Conservation (phyloP, 2,329 filamentous ascomycete species). For the Phyllosticta paracitricarpa region DNA sequence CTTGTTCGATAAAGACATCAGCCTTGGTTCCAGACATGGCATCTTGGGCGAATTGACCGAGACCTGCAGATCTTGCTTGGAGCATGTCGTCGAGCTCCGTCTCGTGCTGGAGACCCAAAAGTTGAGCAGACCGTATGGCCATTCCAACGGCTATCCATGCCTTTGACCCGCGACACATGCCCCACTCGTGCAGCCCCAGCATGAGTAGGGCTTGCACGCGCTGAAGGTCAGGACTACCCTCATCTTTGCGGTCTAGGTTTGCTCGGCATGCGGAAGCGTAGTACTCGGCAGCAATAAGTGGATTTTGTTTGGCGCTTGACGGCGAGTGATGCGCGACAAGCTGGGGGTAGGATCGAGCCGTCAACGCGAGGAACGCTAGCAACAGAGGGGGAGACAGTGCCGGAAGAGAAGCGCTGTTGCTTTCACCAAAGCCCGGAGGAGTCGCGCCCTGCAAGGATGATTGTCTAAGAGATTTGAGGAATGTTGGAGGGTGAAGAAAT, state of each 20-base stretch:
- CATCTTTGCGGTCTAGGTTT: slow-evolving; percentile 38
- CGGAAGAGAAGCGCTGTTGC: slow-evolving; percentile 20
- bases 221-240: slow-evolving; percentile 48
- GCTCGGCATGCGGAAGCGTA: slow-evolving; percentile 50
- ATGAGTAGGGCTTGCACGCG: slow-evolving; percentile 59
- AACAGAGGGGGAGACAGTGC: slow-evolving; percentile 38
- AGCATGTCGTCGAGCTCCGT: slow-evolving; percentile 19
- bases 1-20: slow-evolving; percentile 47
- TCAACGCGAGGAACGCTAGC: slow-evolving; percentile 58
- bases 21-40: slow-evolving; percentile 14
- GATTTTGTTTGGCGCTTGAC: slow-evolving; percentile 42
- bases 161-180: slow-evolving; percentile 49
- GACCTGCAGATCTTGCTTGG: slow-evolving; percentile 23
- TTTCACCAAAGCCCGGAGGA: slow-evolving; percentile 24
- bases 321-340: slow-evolving; percentile 46
- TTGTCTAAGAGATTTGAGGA: slow-evolving; percentile 40
- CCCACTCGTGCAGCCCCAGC: slow-evolving; percentile 64
- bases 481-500: slow-evolving; percentile 58
- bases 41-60: slow-evolving; percentile 18
- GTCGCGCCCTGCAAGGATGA: slow-evolving; percentile 13
- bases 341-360: slow-evolving; percentile 55
- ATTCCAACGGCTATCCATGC: slow-evolving; percentile 59
- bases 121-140: slow-evolving; percentile 47
- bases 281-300: slow-evolving; percentile 51
- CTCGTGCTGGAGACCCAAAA: slow-evolving; percentile 22